Percentiles rank a stretch among this genome's conserved stretches.
Conservation (phyloP, 306 rosid species). For the Corylus avellana region DNA sequence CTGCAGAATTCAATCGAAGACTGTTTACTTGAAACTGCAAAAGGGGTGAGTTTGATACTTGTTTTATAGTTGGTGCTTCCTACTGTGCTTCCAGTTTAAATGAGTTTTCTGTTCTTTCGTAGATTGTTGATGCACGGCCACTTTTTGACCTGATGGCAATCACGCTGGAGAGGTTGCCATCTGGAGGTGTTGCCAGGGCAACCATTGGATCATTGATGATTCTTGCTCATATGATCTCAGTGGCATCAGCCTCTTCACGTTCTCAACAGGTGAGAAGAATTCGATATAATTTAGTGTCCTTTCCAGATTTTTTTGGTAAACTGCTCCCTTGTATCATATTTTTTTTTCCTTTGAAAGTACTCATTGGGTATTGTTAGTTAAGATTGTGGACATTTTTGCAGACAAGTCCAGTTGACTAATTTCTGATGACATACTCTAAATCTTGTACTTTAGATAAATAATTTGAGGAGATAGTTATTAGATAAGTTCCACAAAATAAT, state of each 20-base stretch:
- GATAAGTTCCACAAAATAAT: background rate
- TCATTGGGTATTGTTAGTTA: background rate
- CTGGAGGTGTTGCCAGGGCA: conserved; percentile 74
- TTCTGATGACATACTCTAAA: conserved; percentile 1
- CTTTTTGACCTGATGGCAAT: conserved; percentile 89
- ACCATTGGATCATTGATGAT: conserved; percentile 73
- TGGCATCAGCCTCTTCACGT: conserved; percentile 52
- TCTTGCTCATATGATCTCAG: conserved; percentile 68
- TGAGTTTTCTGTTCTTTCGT: conserved; percentile 26
- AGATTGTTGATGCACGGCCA: conserved; percentile 71
- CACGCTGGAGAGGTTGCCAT: conserved; percentile 75
- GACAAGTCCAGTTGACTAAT: background rate
- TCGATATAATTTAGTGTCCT: background rate
- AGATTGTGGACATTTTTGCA: background rate
- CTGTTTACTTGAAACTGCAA: conserved; percentile 84
- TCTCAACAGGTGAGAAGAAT: conserved; percentile 64
- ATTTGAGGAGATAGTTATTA: background rate
- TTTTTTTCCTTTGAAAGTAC: background rate
- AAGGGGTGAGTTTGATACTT: conserved; percentile 53
- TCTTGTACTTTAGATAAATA: background rate
- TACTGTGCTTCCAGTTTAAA: conserved; percentile 23
- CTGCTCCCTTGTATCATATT: background rate
- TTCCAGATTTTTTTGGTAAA: background rate
- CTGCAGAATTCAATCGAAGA: conserved; percentile 87
- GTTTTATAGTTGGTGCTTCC: conserved; percentile 16